phyloP scores from a whole-genome alignment of 768 basidiomycete species.

The Lactarius tabidus region DNA sequence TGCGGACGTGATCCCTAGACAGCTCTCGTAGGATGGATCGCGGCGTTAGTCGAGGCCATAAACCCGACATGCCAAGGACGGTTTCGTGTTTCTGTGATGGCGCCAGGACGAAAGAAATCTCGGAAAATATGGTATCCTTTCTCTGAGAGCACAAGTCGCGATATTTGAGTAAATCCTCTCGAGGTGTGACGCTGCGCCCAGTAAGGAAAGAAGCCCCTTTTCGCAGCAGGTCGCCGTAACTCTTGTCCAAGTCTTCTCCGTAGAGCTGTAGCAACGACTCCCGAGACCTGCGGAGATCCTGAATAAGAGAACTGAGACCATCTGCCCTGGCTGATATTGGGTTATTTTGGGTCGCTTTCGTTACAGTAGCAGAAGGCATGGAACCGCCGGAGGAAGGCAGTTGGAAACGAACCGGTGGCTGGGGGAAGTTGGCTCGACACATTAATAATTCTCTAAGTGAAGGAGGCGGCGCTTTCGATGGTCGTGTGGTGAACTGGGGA shows the following conservation, averaged over 20 bases:
- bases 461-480: not conserved
- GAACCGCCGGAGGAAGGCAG: too few species aligned
- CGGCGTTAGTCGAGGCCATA: too few species aligned
- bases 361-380: not conserved
- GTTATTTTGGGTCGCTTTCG: not conserved
- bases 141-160: not conserved
- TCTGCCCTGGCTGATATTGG: not conserved
- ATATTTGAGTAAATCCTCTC: not conserved
- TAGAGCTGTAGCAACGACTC: not conserved
- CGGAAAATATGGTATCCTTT: not conserved
- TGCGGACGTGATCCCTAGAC: too few species aligned
- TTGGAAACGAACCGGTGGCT: too few species aligned
- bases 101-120: constrained; percentile 11
- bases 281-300: not conserved
- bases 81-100: too few species aligned
- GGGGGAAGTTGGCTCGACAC: not conserved
- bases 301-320: not conserved
- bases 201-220: not conserved
- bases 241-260: constrained; percentile 6
- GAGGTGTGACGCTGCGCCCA: not conserved
- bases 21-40: too few species aligned
- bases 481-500: not conserved
- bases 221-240: not conserved
- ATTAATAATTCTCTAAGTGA: not conserved
- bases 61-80: too few species aligned